A percentile compares a stretch with the other conserved stretches of the same genome.
phyloP scores from a whole-genome alignment of 306 rosid genomes.

The Corylus avellana region DNA sequence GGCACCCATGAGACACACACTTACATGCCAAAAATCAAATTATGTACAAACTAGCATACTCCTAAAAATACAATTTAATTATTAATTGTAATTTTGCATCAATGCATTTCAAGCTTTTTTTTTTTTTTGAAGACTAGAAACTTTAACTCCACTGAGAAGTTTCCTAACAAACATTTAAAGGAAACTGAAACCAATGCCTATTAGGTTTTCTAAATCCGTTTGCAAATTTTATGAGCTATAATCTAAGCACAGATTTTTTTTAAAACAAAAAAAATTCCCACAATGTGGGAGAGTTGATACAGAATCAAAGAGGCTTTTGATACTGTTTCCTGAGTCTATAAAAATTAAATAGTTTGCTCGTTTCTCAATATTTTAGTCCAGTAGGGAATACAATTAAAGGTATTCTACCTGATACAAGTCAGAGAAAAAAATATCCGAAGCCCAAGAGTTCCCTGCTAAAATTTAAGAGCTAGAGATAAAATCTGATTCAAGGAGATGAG shows the following conservation, averaged over 20 bases:
- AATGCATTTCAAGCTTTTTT: neutral
- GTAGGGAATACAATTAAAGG: neutral
- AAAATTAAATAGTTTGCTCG: neutral
- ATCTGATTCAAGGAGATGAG: neutral
- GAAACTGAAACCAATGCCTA: neutral
- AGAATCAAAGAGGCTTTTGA: neutral
- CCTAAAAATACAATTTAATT: neutral
- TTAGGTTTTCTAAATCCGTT: neutral
- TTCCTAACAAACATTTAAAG: neutral
- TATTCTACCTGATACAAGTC: neutral
- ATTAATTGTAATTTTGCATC: neutral
- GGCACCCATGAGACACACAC: neutral
- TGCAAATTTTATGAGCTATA: conserved; percentile 2
- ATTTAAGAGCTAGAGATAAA: neutral
- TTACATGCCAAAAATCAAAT: neutral
- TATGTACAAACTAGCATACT: neutral
- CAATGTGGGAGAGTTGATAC: neutral
- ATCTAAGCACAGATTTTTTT: neutral
- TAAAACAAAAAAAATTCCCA: neutral
- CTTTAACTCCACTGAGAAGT: too few relatives aligned
- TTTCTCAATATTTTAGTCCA: neutral
- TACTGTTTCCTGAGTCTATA: neutral
- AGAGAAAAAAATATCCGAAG: neutral
- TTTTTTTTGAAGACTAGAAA: neutral
- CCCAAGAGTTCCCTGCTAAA: neutral